Evolutionary conservation across 2,329 filamentous ascomycete species (phyloP), one percentile per base, ranked within the genome.

Genomic region (Calcarisporium arbuscula): DNA sequence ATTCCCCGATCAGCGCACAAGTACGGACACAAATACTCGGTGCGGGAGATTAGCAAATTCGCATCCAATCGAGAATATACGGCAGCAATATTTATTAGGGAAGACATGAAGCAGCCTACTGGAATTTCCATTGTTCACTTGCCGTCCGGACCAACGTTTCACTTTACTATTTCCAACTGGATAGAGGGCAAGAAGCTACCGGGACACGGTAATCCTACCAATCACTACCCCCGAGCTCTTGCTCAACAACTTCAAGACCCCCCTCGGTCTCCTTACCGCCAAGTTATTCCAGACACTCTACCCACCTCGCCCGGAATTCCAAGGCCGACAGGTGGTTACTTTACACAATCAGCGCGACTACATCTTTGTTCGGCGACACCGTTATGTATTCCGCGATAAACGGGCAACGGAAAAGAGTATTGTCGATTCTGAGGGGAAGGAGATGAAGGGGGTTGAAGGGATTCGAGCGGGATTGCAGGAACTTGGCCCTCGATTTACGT

Each of bases 281-380:
- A 81, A 87, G 51, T 67, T 95, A 2, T 92, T 98, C 65, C 53
- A 57, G 45, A 60, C 56, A 9, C 44, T 65, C 30, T 64, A 65
- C 60, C 92, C 90, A 0, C 75, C 81, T 0, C 75, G 78, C 28
- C 90, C 92, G 0, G 86, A 96, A 50, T 68, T 96, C 6, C 72
- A 83, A 46, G 90, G 90, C 5, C 71, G 90, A 17, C 89, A 95
- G 53, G 89, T 95, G 2, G 79, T 95, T 8, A 95, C 90, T 1
- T 64, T 95, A 34, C 88, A 95, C 61, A 95, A 95, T 50, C 89
- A 95, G 66, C 82, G 90, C 44, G 90, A 96, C 60, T 96, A 90
- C 60, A 92, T 96, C 49, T 98, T 98, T 58, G 73, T 96, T 33
- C 74, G 92, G 5, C 72, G 89, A 23, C 89, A 96, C 60, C 73